These are phyloP conservation scores for Ophiostoma pallidulum DNA, from an alignment of 2,329 filamentous ascomycete species.

Conservation along the genomic window DNA sequence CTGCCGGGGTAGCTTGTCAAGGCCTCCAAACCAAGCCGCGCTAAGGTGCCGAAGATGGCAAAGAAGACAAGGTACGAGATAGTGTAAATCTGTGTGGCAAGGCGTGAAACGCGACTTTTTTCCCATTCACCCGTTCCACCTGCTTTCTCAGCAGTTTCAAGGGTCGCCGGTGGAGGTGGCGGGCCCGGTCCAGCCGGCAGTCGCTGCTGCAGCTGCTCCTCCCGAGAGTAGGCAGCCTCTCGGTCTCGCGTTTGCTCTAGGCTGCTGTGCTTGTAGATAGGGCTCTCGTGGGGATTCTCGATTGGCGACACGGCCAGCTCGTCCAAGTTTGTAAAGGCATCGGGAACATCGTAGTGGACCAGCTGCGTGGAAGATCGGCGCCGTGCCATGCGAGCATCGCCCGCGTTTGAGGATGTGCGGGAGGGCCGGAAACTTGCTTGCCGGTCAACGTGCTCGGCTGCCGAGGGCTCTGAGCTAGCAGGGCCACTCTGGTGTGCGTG, in stretches of 20 bases:
- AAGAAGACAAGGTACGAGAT: slow-evolving; percentile 79
- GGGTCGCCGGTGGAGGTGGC: not conserved
- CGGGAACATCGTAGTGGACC: slow-evolving; percentile 28
- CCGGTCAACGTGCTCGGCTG: too few species aligned
- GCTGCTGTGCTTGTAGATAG: slow-evolving; percentile 28
- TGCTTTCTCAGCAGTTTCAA: not conserved
- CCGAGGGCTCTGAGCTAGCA: too few species aligned
- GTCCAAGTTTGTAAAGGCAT: slow-evolving; percentile 32
- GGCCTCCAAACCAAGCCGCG: slow-evolving; percentile 68
- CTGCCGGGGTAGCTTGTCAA: slow-evolving; percentile 71
- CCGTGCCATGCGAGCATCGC: slow-evolving; percentile 12
- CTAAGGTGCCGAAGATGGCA: slow-evolving; percentile 73
- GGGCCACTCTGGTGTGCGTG: too few species aligned
- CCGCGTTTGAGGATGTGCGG: slow-evolving; percentile 8
- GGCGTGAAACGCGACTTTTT: slow-evolving; percentile 33
- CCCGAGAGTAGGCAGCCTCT: slow-evolving; percentile 19
- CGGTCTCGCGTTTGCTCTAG: slow-evolving; percentile 29
- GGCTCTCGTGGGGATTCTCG: slow-evolving; percentile 31
- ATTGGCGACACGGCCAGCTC: slow-evolving; percentile 36
- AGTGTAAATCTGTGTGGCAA: slow-evolving; percentile 56
- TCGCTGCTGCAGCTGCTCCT: slow-evolving; percentile 12
- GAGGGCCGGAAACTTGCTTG: slow-evolving; percentile 1
- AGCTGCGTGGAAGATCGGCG: slow-evolving; percentile 15
- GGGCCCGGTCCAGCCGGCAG: not conserved
- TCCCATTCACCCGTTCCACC: not conserved